Evolutionary conservation across 2,329 filamentous ascomycete genomes (phyloP).

Genomic region (Penicillium hesseltinei): DNA sequence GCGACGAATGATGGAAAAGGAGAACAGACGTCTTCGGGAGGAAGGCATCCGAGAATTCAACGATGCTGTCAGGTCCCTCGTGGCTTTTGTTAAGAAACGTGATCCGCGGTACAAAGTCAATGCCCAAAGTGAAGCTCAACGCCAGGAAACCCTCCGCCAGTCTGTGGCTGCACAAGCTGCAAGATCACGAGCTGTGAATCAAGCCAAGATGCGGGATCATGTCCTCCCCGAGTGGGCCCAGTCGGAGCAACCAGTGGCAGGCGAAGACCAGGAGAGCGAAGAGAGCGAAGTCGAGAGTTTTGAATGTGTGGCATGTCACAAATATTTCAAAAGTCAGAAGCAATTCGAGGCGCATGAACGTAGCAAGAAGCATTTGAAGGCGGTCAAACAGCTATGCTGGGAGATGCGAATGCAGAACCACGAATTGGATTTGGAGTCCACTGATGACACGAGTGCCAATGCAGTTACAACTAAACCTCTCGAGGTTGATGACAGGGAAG

Average conservation of each 20-base stretch:
- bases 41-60: conserved; percentile 86
- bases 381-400: conserved; percentile 72
- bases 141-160: conserved; percentile 73
- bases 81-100: conserved; percentile 84
- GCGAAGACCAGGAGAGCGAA: conserved; percentile 48
- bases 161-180: conserved; percentile 82
- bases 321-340: conserved; percentile 81
- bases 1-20: conserved; percentile 87
- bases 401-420: conserved; percentile 81
- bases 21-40: conserved; percentile 81
- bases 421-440: conserved; percentile 37
- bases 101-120: conserved; percentile 82
- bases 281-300: conserved; percentile 55
- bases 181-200: conserved; percentile 75
- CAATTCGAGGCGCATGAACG: conserved; percentile 89
- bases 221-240: conserved; percentile 74
- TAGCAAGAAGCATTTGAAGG: conserved; percentile 94
- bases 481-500: background rate
- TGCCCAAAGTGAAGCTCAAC: conserved; percentile 72
- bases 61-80: conserved; percentile 80
- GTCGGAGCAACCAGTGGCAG: conserved; percentile 51
- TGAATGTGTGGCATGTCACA: conserved; percentile 63
- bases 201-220: conserved; percentile 65
- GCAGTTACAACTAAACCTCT: background rate
- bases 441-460: background rate